Conservation (phyloP, 306 rosid genomes). For the Luffa acutangula region DNA sequence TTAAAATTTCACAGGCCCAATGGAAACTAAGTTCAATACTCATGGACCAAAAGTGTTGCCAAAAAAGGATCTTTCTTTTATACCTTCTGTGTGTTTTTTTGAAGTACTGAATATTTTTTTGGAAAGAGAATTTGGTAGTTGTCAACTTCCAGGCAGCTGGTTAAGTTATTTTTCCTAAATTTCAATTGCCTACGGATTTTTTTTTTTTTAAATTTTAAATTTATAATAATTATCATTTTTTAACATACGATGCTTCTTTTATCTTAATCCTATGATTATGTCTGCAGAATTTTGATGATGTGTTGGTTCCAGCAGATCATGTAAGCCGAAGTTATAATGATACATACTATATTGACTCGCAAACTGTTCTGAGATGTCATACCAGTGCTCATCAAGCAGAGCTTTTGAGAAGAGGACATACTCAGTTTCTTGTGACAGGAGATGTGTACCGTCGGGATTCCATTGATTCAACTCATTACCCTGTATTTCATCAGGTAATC, state of each 20-base stretch:
- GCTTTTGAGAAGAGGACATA: conserved; percentile 62
- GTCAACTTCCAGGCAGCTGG: not conserved
- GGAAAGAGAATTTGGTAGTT: not conserved
- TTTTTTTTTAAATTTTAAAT: no score
- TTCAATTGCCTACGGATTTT: not conserved
- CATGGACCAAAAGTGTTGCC: not conserved
- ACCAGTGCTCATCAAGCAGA: conserved; percentile 98
- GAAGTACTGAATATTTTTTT: not conserved
- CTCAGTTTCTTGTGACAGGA: conserved; percentile 94
- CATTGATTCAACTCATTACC: conserved; percentile 96
- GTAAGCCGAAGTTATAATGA: conserved; percentile 93
- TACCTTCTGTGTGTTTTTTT: not conserved
- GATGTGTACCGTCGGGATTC: conserved; percentile 98
- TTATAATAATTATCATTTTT: not conserved
- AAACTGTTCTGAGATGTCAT: conserved; percentile 88
- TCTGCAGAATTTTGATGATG: conserved; percentile 95
- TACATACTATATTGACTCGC: conserved; percentile 70
- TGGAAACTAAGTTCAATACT: not conserved
- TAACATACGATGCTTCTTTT: not conserved
- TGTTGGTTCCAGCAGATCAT: conserved; percentile 91
- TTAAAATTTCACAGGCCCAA: not conserved
- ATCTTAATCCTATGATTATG: not conserved
- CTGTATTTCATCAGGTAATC: conserved; percentile 87
- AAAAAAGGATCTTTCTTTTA: not conserved
- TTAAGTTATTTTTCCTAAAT: not conserved